Conservation (phyloP, 2,329 filamentous ascomycete species). For the Aspergillus glaucus region DNA sequence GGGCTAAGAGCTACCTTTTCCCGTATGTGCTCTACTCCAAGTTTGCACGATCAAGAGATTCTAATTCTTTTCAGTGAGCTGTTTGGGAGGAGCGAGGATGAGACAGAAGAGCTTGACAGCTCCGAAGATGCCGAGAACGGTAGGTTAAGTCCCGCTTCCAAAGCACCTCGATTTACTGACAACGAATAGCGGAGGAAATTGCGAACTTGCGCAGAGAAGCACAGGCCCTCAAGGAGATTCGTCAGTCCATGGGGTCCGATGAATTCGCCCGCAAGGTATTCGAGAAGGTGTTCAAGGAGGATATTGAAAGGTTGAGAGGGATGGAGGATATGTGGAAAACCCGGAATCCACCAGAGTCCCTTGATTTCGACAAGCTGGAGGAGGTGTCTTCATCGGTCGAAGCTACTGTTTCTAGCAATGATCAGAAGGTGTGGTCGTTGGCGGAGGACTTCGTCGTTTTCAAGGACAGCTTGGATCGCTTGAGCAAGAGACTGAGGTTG, state of each 20-base stretch:
- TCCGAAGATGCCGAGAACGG: conserved; percentile 75
- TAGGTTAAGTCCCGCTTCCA: conserved; percentile 27
- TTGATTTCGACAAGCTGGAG: conserved; percentile 61
- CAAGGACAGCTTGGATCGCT: conserved; percentile 62
- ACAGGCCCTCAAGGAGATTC: conserved; percentile 73
- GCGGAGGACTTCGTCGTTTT: conserved; percentile 83
- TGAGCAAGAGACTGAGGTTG: conserved; percentile 67
- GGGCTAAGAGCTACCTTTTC: conserved; percentile 94
- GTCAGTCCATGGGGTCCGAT: conserved; percentile 69
- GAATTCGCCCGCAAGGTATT: conserved; percentile 77
- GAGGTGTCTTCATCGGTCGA: conserved; percentile 48
- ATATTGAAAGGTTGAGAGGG: conserved; percentile 72
- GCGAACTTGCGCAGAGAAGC: conserved; percentile 80
- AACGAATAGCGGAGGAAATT: conserved; percentile 62
- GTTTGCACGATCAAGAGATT: not conserved
- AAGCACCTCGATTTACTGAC: conserved; percentile 13
- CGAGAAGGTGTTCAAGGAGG: conserved; percentile 83
- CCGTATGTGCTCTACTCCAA: conserved; percentile 44
- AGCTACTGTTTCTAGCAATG: conserved; percentile 53
- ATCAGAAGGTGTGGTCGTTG: conserved; percentile 73
- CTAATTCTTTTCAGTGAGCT: conserved; percentile 56
- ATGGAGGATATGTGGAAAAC: conserved; percentile 98
- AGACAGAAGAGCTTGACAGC: conserved; percentile 70
- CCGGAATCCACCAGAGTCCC: conserved; percentile 63
- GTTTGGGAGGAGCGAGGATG: conserved; percentile 86